A percentile compares a stretch with the other conserved stretches of the same genome.
Evolutionary conservation across 371 early-diverging fungal species (phyloP).

Genomic region (Mortierella sp.): DNA sequence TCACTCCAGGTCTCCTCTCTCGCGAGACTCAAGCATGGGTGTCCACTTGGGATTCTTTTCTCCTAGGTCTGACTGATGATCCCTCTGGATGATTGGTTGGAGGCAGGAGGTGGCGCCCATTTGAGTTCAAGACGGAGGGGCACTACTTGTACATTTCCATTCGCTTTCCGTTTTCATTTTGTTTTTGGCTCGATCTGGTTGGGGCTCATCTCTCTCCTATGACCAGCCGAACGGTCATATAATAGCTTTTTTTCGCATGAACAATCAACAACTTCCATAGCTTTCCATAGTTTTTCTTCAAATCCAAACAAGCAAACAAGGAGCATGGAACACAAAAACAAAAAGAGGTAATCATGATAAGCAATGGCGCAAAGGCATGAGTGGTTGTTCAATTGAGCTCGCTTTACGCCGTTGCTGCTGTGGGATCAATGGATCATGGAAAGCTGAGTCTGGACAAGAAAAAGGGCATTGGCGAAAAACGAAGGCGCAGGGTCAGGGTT

Average conservation of each 20-base stretch:
- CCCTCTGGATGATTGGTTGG: background rate
- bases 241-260: background rate
- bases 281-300: background rate
- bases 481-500: background rate
- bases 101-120: background rate
- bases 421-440: too few relatives aligned
- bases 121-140: background rate
- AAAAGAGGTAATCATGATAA: background rate
- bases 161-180: background rate
- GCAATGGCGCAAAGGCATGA: background rate
- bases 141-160: background rate
- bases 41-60: background rate
- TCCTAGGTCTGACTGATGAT: background rate
- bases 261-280: background rate
- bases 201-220: background rate
- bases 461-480: background rate
- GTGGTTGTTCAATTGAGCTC: background rate
- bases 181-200: background rate
- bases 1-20: background rate
- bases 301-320: background rate
- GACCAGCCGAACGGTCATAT: background rate
- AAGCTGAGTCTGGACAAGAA: background rate
- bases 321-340: background rate
- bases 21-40: background rate
- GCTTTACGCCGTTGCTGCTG: background rate